These are phyloP conservation scores for Tolypocladium inflatum DNA, from an alignment of 2,329 filamentous ascomycete genomes.

Conservation along the genomic window DNA sequence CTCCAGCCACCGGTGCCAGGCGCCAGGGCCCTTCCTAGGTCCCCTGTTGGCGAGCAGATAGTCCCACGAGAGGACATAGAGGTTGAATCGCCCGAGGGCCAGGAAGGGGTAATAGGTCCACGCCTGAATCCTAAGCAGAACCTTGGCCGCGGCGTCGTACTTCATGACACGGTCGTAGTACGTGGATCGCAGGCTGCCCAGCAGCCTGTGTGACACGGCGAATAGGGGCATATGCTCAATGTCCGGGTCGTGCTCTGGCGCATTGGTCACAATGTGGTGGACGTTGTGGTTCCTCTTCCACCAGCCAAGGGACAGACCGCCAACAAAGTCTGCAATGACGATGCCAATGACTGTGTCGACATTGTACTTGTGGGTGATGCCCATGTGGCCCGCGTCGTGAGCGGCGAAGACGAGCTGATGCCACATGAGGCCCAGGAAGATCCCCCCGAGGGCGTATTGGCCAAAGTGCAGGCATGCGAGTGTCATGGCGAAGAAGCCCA, in stretches of 20 bases:
- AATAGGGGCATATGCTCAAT: constrained; percentile 89
- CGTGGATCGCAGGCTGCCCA: constrained; percentile 62
- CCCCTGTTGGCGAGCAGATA: constrained; percentile 63
- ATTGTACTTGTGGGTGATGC: constrained; percentile 85
- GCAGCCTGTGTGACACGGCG: constrained; percentile 73
- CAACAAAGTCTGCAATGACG: constrained; percentile 79
- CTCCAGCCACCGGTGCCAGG: constrained; percentile 80
- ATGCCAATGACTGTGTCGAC: constrained; percentile 81
- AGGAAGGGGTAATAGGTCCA: constrained; percentile 80
- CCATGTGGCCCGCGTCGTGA: constrained; percentile 95
- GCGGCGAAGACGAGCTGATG: constrained; percentile 91
- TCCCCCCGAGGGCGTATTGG: constrained; percentile 61
- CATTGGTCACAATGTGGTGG: constrained; percentile 93
- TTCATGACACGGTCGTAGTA: constrained; percentile 77
- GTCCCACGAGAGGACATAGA: constrained; percentile 74
- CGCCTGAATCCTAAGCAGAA: constrained; percentile 64
- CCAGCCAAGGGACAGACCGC: constrained; percentile 87
- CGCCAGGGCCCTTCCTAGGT: constrained; percentile 64
- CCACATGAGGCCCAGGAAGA: constrained; percentile 78
- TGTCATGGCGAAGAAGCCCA: constrained; percentile 49
- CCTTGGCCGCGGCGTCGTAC: constrained; percentile 65
- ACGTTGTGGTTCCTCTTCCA: constrained; percentile 97
- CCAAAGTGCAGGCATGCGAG: constrained; percentile 50
- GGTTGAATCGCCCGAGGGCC: constrained; percentile 74
- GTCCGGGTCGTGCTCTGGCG: constrained; percentile 90